phyloP scores from a whole-genome alignment of 2,329 filamentous ascomycete genomes.

The Aspergillus sp. region DNA sequence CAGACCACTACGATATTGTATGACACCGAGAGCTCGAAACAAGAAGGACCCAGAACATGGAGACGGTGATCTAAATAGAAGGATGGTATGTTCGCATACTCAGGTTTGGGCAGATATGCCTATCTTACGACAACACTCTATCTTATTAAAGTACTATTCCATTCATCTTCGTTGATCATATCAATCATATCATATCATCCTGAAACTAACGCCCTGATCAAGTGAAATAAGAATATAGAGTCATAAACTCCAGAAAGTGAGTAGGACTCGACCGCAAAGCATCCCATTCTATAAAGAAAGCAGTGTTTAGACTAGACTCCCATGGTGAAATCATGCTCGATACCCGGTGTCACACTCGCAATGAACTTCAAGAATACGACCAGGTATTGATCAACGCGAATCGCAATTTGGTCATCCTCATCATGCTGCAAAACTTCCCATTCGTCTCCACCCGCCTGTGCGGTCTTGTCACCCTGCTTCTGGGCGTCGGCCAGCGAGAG shows the following conservation, averaged over 20 bases:
- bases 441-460: constrained; percentile 53
- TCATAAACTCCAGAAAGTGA: background rate
- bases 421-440: constrained; percentile 63
- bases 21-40: too few species aligned
- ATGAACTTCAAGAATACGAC: constrained; percentile 65
- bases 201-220: background rate
- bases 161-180: background rate
- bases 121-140: background rate
- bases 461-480: constrained; percentile 15
- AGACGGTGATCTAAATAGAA: too few species aligned
- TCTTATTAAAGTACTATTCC: background rate
- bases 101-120: background rate
- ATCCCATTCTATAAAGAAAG: background rate
- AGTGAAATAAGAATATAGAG: background rate
- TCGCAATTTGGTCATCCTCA: constrained; percentile 49
- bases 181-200: background rate
- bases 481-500: constrained; percentile 56
- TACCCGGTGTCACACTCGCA: constrained; percentile 89
- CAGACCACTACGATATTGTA: background rate
- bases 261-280: background rate
- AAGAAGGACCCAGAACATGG: too few species aligned
- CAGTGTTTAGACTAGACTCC: constrained; percentile 61
- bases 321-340: constrained; percentile 98
- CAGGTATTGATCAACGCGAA: constrained; percentile 52
- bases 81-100: background rate